Evolutionary conservation across 2,329 filamentous ascomycete species (phyloP).

Genomic region (Aspergillus luchuensis): DNA sequence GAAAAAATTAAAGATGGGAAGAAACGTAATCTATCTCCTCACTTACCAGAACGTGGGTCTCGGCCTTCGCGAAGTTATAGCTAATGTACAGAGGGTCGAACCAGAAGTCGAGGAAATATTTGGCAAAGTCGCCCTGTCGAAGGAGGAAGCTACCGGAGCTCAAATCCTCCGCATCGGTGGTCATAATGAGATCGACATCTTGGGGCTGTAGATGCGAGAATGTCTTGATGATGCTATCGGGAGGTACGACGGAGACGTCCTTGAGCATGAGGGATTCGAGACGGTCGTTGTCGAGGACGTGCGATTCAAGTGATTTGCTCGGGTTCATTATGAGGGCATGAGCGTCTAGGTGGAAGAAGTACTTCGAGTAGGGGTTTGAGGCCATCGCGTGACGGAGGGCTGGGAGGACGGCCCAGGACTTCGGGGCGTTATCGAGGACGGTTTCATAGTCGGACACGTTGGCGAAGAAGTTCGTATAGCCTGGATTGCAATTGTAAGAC

Average conservation of each 20-base stretch:
- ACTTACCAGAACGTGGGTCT: constrained; percentile 80
- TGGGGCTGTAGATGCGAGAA: constrained; percentile 77
- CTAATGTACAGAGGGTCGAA: constrained; percentile 90
- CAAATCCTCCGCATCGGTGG: constrained; percentile 81
- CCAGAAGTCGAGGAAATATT: constrained; percentile 93
- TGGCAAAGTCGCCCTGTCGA: constrained; percentile 83
- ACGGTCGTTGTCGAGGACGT: constrained; percentile 67
- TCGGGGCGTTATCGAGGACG: constrained; percentile 44
- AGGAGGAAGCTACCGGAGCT: constrained; percentile 77
- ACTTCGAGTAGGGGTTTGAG: constrained; percentile 72
- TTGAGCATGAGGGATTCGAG: constrained; percentile 81
- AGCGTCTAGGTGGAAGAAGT: constrained; percentile 84
- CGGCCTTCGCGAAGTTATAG: constrained; percentile 96
- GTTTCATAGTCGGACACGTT: constrained; percentile 70
- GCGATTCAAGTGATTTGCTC: constrained; percentile 65
- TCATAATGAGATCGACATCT: constrained; percentile 77
- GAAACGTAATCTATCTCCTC: constrained; percentile 30
- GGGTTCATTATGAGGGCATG: constrained; percentile 89
- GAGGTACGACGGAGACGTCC: constrained; percentile 84
- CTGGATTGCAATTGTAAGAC: constrained; percentile 47
- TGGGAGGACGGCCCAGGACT: constrained; percentile 68
- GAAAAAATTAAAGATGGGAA: not conserved
- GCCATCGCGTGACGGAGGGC: constrained; percentile 88
- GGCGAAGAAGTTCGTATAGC: constrained; percentile 83
- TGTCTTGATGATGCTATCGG: constrained; percentile 95